These are phyloP conservation scores for Aspergillus homomorphus DNA, from an alignment of 495 filamentous ascomycete genomes.

Conservation along the genomic window DNA sequence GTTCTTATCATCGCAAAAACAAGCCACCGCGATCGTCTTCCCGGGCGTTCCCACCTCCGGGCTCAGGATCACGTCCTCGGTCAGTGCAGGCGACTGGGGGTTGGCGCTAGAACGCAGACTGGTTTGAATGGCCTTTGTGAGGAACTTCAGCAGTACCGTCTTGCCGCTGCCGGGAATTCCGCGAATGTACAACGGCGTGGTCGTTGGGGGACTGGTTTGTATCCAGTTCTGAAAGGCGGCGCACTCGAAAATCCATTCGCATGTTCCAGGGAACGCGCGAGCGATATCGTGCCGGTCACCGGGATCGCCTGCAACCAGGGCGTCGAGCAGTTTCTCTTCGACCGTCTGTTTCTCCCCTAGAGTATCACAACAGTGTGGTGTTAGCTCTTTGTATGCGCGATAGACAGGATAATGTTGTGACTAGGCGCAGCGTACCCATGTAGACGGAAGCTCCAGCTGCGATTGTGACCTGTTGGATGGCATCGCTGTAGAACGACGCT, in stretches of 20 bases:
- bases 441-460: conserved; percentile 4
- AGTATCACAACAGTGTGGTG: neutral
- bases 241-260: neutral
- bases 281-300: neutral
- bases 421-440: conserved; percentile 1
- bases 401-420: too few species aligned
- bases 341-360: neutral
- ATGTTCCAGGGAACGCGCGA: neutral
- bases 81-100: neutral
- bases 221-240: neutral
- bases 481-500: neutral
- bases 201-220: neutral
- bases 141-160: neutral
- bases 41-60: neutral
- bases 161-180: neutral
- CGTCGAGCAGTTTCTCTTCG: conserved; percentile 1
- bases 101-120: neutral
- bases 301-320: neutral
- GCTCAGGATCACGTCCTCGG: neutral
- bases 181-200: neutral
- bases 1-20: conserved; percentile 5
- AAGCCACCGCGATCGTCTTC: conserved; percentile 1
- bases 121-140: neutral
- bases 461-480: neutral
- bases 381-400: neutral